These are phyloP conservation scores for Cryptococcus hybrid DNA, from an alignment of 1,284 basidiomycete species.

Conservation along the genomic window DNA sequence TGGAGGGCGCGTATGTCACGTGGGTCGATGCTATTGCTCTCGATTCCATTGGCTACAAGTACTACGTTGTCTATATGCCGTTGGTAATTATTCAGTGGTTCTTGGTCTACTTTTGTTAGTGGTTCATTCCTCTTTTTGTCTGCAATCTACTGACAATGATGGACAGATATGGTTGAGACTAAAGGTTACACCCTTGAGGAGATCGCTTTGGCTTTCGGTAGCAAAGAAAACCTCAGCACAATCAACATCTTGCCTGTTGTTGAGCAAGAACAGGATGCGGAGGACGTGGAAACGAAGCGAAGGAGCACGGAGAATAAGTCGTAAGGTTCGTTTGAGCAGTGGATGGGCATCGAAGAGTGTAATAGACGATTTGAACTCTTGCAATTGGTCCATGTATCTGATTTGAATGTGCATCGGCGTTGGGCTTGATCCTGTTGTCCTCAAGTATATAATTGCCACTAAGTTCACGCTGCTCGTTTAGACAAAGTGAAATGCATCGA, in stretches of 20 bases:
- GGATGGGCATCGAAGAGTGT: not conserved
- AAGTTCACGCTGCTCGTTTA: too few species aligned
- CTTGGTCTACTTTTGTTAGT: slow-evolving; percentile 32
- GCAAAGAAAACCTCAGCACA: not conserved
- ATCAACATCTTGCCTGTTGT: slow-evolving; percentile 9
- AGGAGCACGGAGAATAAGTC: not conserved
- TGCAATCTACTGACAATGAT: not conserved
- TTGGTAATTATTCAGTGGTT: slow-evolving; percentile 42
- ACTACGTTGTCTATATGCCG: slow-evolving; percentile 48
- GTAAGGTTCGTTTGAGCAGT: too few species aligned
- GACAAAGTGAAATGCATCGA: too few species aligned
- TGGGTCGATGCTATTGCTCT: slow-evolving; percentile 50
- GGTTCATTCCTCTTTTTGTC: not conserved
- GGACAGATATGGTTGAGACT: slow-evolving; percentile 46
- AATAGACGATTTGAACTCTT: not conserved
- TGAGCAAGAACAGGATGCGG: slow-evolving; percentile 2
- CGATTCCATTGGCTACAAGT: slow-evolving; percentile 46
- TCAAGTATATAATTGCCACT: too few species aligned
- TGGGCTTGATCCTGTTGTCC: too few species aligned
- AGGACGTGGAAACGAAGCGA: not conserved
- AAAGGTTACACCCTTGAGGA: slow-evolving; percentile 48
- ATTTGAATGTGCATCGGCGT: too few species aligned
- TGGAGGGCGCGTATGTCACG: slow-evolving; percentile 31
- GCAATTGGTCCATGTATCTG: too few species aligned
- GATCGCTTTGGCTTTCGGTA: slow-evolving; percentile 40